These are phyloP conservation scores for Cladosporium halotolerans DNA, from an alignment of 2,329 filamentous ascomycete species.

Conservation along the genomic window DNA sequence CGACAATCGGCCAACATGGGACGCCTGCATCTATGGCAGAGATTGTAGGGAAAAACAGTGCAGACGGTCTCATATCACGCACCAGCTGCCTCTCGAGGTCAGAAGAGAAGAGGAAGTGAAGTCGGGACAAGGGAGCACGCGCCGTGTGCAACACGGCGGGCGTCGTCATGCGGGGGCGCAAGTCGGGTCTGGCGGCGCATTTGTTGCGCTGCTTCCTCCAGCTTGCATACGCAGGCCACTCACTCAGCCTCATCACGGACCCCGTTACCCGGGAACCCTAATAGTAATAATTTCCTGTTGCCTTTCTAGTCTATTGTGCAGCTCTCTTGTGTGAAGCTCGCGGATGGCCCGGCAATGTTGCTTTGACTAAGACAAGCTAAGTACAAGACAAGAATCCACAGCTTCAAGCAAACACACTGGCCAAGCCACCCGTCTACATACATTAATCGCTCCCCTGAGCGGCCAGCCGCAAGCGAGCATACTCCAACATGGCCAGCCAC, in stretches of 20 bases:
- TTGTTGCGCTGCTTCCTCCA: too few relatives aligned
- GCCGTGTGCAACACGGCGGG: too few relatives aligned
- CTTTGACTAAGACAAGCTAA: not conserved
- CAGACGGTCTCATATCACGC: too few relatives aligned
- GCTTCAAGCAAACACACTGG: not conserved
- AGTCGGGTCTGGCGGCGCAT: too few relatives aligned
- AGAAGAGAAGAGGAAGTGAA: too few relatives aligned
- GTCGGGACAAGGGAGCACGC: too few relatives aligned
- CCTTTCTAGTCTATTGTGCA: not conserved
- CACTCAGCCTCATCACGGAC: not conserved
- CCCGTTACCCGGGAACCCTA: not conserved
- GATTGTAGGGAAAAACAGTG: too few relatives aligned
- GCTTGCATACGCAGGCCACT: too few relatives aligned
- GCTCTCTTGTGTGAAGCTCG: not conserved
- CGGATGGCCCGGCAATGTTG: not conserved
- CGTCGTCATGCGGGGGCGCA: too few relatives aligned
- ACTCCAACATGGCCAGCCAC: constrained; percentile 4
- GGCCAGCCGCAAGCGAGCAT: not conserved
- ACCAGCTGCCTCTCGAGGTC: too few relatives aligned
- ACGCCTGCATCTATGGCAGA: too few relatives aligned
- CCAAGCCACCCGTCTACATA: not conserved
- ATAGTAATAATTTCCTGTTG: not conserved
- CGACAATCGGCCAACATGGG: too few relatives aligned
- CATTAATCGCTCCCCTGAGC: not conserved
- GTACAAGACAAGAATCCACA: not conserved